Evolutionary conservation across 495 filamentous ascomycete species (phyloP).

Genomic region (Aspergillus wentii): DNA sequence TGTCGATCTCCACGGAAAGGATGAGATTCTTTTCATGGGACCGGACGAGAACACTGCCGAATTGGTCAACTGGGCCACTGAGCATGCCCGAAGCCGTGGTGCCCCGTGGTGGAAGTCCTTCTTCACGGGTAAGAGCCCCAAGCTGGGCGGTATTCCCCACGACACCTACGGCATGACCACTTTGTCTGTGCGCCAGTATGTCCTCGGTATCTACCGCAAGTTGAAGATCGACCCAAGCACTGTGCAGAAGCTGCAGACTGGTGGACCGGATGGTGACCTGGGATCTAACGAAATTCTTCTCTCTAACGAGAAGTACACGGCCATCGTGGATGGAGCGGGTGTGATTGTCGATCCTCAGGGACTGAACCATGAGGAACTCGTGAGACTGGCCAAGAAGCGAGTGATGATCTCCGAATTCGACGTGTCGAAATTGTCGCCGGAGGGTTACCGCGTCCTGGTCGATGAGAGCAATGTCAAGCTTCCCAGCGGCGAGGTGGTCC

Average conservation of each 20-base stretch:
- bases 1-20: conserved; percentile 86
- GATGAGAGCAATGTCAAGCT: conserved; percentile 84
- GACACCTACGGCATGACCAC: conserved; percentile 98
- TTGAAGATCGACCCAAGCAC: conserved; percentile 76
- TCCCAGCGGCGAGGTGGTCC: conserved; percentile 77
- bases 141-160: conserved; percentile 92
- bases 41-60: conserved; percentile 98
- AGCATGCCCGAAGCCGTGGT: conserved; percentile 81
- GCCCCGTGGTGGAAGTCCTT: conserved; percentile 99
- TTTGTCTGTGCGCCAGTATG: conserved; percentile 89
- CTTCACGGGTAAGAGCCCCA: conserved; percentile 97
- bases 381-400: conserved; percentile 79
- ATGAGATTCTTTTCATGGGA: conserved; percentile 97
- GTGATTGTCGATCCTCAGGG: conserved; percentile 92
- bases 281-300: conserved; percentile 97
- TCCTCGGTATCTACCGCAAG: conserved; percentile 96
- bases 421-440: conserved; percentile 72
- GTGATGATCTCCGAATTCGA: conserved; percentile 90
- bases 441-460: conserved; percentile 89
- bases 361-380: conserved; percentile 75
- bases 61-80: conserved; percentile 95
- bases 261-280: conserved; percentile 93
- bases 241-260: conserved; percentile 92
- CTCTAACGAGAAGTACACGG: conserved; percentile 87
- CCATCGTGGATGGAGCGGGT: conserved; percentile 91